A percentile compares a stretch with the other conserved stretches of the same genome.
These are phyloP conservation scores for Sophora flavescens DNA, from an alignment of 306 rosid species.

Conservation along the genomic window DNA sequence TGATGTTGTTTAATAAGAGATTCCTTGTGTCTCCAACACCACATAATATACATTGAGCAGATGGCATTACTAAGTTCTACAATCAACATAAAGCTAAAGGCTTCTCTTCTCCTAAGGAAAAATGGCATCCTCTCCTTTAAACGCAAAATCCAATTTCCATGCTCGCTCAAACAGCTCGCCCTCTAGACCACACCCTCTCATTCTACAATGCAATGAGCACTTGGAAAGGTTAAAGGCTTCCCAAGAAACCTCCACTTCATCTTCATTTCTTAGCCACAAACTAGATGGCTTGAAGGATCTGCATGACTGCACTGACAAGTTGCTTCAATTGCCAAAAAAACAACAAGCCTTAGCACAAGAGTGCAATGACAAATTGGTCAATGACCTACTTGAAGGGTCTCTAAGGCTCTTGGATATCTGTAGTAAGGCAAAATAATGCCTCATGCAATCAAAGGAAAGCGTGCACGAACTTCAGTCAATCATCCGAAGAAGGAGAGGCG, in stretches of 20 bases:
- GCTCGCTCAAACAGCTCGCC: slow-evolving; percentile 54
- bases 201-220: slow-evolving; percentile 44
- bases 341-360: no score
- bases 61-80: background rate
- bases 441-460: no score
- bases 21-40: slow-evolving; percentile 32
- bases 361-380: no score
- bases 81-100: background rate
- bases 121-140: slow-evolving; percentile 42
- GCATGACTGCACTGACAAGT: no score
- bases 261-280: slow-evolving; percentile 35
- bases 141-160: slow-evolving; percentile 40
- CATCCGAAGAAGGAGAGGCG: no score
- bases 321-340: no score
- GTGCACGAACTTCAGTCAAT: no score
- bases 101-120: background rate
- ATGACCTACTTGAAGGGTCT: no score
- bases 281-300: slow-evolving; percentile 34
- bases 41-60: slow-evolving; percentile 8
- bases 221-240: slow-evolving; percentile 36
- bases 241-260: slow-evolving; percentile 44
- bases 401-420: no score
- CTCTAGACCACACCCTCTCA: slow-evolving; percentile 49
- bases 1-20: slow-evolving; percentile 15
- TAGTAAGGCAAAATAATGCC: no score